Evolutionary conservation across 1,139 yeast genomes (phyloP).

Genomic region (Arxiozyma heterogenica): DNA sequence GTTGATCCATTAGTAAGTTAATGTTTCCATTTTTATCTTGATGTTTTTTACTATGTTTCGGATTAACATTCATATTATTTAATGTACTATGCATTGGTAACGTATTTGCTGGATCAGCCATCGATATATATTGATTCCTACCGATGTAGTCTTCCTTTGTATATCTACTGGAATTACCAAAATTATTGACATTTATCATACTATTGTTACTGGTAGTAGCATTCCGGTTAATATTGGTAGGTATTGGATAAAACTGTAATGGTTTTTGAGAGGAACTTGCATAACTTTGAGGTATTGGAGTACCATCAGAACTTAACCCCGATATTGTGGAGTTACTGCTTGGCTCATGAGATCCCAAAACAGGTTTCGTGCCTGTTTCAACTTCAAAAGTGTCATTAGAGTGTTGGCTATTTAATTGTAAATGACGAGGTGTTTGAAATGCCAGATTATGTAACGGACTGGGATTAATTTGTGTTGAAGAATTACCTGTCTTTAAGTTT

Average conservation of each 20-base stretch:
- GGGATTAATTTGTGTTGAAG: slow-evolving; percentile 22
- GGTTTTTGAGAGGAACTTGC: slow-evolving; percentile 28
- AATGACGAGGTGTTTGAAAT: slow-evolving; percentile 29
- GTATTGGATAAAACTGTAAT: slow-evolving; percentile 27
- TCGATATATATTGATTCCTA: not conserved
- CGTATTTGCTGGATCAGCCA: not conserved
- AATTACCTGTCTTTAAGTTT: not conserved
- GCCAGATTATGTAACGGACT: slow-evolving; percentile 29
- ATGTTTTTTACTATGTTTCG: not conserved
- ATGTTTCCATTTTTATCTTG: not conserved
- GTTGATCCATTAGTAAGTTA: not conserved
- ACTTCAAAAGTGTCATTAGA: slow-evolving; percentile 8
- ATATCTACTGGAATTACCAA: not conserved
- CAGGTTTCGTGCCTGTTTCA: slow-evolving; percentile 4
- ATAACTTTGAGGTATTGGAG: slow-evolving; percentile 18
- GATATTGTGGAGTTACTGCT: slow-evolving; percentile 13
- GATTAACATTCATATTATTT: not conserved
- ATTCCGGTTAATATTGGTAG: slow-evolving; percentile 14
- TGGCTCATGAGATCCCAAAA: slow-evolving; percentile 7
- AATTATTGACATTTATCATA: not conserved
- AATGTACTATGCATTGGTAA: not conserved
- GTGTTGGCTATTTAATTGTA: slow-evolving; percentile 9
- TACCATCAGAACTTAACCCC: slow-evolving; percentile 11
- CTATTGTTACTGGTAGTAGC: not conserved
- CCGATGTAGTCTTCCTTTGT: not conserved